Conservation (phyloP, 148 eudicot species). For the Rhododendron williamsianum region DNA sequence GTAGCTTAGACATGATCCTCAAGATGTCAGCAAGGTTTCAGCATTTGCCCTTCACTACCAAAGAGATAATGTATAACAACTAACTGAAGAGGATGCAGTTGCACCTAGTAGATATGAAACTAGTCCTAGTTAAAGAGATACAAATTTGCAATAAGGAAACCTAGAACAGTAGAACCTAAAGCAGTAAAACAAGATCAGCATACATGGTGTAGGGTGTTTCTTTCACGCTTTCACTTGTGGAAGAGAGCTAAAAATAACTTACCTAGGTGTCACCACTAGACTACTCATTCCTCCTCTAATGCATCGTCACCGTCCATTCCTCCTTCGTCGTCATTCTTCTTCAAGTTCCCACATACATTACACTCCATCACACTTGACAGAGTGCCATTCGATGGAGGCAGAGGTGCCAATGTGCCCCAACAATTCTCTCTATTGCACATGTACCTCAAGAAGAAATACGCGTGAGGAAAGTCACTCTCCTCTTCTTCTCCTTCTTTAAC, state of each 20-base stretch:
- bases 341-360: constrained; percentile 69
- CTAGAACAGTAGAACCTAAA: not conserved
- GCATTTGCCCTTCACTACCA: not conserved
- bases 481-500: constrained; percentile 20
- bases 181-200: not conserved
- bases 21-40: not conserved
- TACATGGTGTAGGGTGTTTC: not conserved
- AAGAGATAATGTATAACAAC: not conserved
- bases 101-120: not conserved
- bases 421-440: constrained; percentile 72
- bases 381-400: constrained; percentile 41
- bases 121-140: not conserved
- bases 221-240: not conserved
- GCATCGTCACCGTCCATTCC: constrained; percentile 4
- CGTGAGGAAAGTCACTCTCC: constrained; percentile 66
- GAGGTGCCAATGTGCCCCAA: constrained; percentile 91
- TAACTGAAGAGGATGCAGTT: not conserved
- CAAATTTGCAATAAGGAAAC: not conserved
- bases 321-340: constrained; percentile 20
- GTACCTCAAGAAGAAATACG: constrained; percentile 79
- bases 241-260: not conserved
- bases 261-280: not conserved
- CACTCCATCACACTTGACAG: constrained; percentile 64
- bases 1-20: not conserved
- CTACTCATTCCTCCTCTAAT: not conserved